Percentiles rank a stretch among this genome's conserved stretches.
Conservation (phyloP, 371 early-diverging fungal genomes). For the Circinella umbellata region DNA sequence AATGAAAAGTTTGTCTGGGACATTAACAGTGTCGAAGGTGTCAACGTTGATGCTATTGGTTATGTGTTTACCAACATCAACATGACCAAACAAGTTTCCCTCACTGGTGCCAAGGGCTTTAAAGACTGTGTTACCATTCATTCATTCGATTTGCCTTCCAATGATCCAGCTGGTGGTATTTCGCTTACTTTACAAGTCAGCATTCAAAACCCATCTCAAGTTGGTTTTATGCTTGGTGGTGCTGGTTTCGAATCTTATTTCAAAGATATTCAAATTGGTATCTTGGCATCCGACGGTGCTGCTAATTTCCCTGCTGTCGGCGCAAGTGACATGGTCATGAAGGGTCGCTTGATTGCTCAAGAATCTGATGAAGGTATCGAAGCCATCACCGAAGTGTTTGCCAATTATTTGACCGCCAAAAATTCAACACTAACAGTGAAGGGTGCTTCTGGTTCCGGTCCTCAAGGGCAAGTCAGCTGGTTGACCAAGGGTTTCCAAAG, state of each 20-base stretch:
- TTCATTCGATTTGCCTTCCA: slow-evolving; percentile 59
- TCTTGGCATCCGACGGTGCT: slow-evolving; percentile 37
- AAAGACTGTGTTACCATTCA: slow-evolving; percentile 58
- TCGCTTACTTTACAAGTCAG: slow-evolving; percentile 51
- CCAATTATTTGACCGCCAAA: slow-evolving; percentile 52
- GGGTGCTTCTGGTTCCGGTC: slow-evolving; percentile 58
- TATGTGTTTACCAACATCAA: slow-evolving; percentile 58
- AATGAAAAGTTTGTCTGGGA: slow-evolving; percentile 63
- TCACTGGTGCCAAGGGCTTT: slow-evolving; percentile 61
- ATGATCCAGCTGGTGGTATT: slow-evolving; percentile 64
- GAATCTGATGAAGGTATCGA: slow-evolving; percentile 44
- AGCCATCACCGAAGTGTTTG: slow-evolving; percentile 57
- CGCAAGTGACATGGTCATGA: slow-evolving; percentile 39
- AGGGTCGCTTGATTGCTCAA: slow-evolving; percentile 59
- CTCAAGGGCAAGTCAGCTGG: slow-evolving; percentile 61
- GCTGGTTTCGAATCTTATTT: slow-evolving; percentile 48
- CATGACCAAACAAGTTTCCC: slow-evolving; percentile 58
- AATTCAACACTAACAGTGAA: slow-evolving; percentile 49
- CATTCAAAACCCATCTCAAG: slow-evolving; percentile 57
- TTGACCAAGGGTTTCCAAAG: slow-evolving; percentile 57
- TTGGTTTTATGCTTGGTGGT: slow-evolving; percentile 54
- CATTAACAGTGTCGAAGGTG: slow-evolving; percentile 47
- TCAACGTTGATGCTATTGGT: slow-evolving; percentile 61
- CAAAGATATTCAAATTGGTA: slow-evolving; percentile 33
- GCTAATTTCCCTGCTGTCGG: slow-evolving; percentile 42